Evolutionary conservation across 768 basidiomycete genomes (phyloP).

Genomic region (Gelatoporia subvermispora): DNA sequence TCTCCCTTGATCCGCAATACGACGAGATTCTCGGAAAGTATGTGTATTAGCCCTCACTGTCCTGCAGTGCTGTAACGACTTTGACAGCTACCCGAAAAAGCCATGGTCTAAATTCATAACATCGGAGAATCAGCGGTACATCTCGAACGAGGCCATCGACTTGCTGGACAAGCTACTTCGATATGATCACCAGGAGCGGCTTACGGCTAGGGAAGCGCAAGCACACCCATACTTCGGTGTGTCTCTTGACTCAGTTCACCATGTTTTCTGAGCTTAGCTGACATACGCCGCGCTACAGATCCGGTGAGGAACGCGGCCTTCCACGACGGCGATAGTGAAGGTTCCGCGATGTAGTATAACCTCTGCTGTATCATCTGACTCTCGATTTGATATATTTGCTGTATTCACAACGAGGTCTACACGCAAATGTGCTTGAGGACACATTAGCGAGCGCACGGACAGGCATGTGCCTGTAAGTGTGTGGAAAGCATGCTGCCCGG

Average conservation of each 20-base stretch:
- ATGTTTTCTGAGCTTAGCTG: constrained; percentile 9
- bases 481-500: no score
- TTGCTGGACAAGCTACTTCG: constrained; percentile 92
- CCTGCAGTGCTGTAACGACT: neutral
- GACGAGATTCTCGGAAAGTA: constrained; percentile 90
- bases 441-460: no score
- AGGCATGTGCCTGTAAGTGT: no score
- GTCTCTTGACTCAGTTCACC: constrained; percentile 11
- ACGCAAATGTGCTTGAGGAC: no score
- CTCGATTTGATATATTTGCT: neutral
- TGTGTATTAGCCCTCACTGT: constrained; percentile 12
- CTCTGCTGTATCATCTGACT: neutral
- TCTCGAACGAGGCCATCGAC: constrained; percentile 95
- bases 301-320: constrained; percentile 55
- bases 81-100: constrained; percentile 78
- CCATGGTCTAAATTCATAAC: constrained; percentile 96
- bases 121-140: constrained; percentile 92
- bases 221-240: constrained; percentile 89
- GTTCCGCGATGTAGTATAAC: constrained; percentile 29
- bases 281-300: constrained; percentile 42
- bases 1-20: constrained; percentile 92
- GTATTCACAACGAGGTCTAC: no score
- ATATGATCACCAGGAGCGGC: constrained; percentile 95
- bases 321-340: constrained; percentile 62
- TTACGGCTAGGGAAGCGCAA: constrained; percentile 93